These are phyloP conservation scores for Hamigera avellanea DNA, from an alignment of 495 filamentous ascomycete species.

Conservation along the genomic window DNA sequence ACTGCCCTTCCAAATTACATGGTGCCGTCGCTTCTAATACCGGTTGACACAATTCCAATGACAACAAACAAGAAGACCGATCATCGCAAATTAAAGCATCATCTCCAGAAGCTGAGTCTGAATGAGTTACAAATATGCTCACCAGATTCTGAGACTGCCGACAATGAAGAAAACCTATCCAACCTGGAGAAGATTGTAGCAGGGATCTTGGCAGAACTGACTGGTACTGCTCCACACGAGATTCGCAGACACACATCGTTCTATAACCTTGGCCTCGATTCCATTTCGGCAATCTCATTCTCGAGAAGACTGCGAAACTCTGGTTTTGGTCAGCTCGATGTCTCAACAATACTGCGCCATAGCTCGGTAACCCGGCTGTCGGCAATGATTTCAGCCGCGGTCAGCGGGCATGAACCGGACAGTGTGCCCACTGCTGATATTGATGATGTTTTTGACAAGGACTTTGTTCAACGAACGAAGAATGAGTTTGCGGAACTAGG, in stretches of 20 bases:
- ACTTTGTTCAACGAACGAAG: slow-evolving; percentile 5
- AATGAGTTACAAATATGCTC: slow-evolving; percentile 16
- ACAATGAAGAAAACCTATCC: slow-evolving; percentile 21
- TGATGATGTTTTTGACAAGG: slow-evolving; percentile 5
- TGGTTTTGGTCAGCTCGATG: slow-evolving; percentile 33
- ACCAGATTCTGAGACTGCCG: slow-evolving; percentile 1
- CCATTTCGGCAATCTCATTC: slow-evolving; percentile 64
- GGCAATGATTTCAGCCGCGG: slow-evolving; percentile 11
- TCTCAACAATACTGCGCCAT: slow-evolving; percentile 54
- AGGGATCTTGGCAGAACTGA: slow-evolving; percentile 34
- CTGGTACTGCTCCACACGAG: slow-evolving; percentile 25
- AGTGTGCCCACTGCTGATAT: neutral
- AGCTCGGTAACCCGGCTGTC: slow-evolving; percentile 46
- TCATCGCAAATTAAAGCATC: slow-evolving; percentile 23
- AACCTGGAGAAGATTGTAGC: slow-evolving; percentile 34
- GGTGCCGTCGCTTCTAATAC: slow-evolving; percentile 57
- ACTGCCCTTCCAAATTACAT: slow-evolving; percentile 50
- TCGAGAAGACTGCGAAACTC: slow-evolving; percentile 36
- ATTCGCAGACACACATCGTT: slow-evolving; percentile 42
- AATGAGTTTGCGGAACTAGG: slow-evolving; percentile 14
- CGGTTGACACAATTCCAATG: slow-evolving; percentile 49
- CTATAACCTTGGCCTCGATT: slow-evolving; percentile 63
- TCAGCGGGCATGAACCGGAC: slow-evolving; percentile 2
- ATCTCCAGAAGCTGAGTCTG: slow-evolving; percentile 15
- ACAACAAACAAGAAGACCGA: slow-evolving; percentile 57